phyloP scores from a whole-genome alignment of 2,329 filamentous ascomycete species.

The Trichoderma guizhouense region DNA sequence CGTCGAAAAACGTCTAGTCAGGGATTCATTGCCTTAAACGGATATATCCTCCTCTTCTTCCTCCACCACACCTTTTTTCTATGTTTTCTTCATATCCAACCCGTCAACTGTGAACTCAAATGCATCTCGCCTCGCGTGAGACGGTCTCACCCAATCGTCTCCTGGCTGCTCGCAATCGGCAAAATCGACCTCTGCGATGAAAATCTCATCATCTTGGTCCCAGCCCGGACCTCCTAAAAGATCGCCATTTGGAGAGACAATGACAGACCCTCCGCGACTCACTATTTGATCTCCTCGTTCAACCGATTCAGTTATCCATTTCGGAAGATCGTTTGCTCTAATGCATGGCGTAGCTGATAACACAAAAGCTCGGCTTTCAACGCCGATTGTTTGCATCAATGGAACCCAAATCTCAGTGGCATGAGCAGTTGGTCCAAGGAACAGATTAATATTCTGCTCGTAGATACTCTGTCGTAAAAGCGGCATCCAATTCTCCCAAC shows the following conservation, averaged over 20 bases:
- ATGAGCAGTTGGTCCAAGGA: not conserved
- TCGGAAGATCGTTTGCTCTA: not conserved
- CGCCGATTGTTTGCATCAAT: not conserved
- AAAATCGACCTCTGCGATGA: not conserved
- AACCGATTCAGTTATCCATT: not conserved
- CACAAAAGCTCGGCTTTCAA: not conserved
- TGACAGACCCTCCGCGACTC: not conserved
- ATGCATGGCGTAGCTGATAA: not conserved
- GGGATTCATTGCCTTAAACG: not conserved
- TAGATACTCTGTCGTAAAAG: not conserved
- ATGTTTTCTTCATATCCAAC: not conserved
- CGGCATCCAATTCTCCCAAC: slow-evolving; percentile 2
- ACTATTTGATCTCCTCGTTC: not conserved
- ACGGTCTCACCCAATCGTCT: not conserved
- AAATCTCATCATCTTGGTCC: not conserved
- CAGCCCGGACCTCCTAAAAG: not conserved
- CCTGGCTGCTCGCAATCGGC: not conserved
- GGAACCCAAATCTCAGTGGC: slow-evolving; percentile 3
- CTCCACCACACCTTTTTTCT: not conserved
- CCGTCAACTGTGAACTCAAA: not conserved
- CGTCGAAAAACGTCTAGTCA: not conserved
- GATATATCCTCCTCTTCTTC: not conserved
- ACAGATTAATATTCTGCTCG: not conserved
- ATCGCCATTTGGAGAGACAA: not conserved
- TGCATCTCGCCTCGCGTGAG: not conserved